Conservation (phyloP, 2,329 filamentous ascomycete genomes). For the Fusarium verrucosum region DNA sequence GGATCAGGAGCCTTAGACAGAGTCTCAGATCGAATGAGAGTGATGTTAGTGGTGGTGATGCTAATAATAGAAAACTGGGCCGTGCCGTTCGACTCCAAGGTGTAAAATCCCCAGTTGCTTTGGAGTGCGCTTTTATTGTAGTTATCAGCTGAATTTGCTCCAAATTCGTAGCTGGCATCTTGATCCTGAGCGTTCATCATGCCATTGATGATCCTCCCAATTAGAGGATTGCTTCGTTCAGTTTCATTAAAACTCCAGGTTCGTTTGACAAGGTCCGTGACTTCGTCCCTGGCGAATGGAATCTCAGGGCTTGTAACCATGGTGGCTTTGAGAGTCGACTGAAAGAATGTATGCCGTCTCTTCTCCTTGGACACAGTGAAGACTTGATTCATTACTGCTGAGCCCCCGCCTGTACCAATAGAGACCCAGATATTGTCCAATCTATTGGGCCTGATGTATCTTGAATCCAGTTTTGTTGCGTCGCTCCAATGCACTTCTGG, state of each 20-base stretch:
- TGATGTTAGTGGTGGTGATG: slow-evolving; percentile 29
- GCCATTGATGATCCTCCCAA: background rate
- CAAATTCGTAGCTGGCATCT: slow-evolving; percentile 14
- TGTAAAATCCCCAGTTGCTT: slow-evolving; percentile 8
- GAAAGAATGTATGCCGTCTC: slow-evolving; percentile 15
- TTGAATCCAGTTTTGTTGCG: slow-evolving; percentile 6
- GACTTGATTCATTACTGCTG: slow-evolving; percentile 24
- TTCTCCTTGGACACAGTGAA: slow-evolving; percentile 26
- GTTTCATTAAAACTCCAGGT: slow-evolving; percentile 19
- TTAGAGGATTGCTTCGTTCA: background rate
- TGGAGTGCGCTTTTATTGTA: slow-evolving; percentile 10
- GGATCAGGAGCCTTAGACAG: slow-evolving; percentile 3
- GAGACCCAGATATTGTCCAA: slow-evolving; percentile 32
- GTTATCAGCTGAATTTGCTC: background rate
- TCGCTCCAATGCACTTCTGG: slow-evolving; percentile 31
- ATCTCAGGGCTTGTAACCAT: slow-evolving; percentile 9
- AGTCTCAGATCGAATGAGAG: slow-evolving; percentile 21
- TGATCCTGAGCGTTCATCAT: slow-evolving; percentile 22
- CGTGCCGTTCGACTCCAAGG: rapidly evolving
- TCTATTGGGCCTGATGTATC: slow-evolving; percentile 23
- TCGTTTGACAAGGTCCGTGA: slow-evolving; percentile 10
- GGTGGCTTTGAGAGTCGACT: slow-evolving; percentile 8
- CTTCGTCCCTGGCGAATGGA: background rate
- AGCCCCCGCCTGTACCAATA: slow-evolving; percentile 20
- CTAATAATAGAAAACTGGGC: background rate